Percentiles rank a stretch among this genome's conserved stretches.
phyloP scores from a whole-genome alignment of 2,329 filamentous ascomycete species.

The Penicillium vulpinum region DNA sequence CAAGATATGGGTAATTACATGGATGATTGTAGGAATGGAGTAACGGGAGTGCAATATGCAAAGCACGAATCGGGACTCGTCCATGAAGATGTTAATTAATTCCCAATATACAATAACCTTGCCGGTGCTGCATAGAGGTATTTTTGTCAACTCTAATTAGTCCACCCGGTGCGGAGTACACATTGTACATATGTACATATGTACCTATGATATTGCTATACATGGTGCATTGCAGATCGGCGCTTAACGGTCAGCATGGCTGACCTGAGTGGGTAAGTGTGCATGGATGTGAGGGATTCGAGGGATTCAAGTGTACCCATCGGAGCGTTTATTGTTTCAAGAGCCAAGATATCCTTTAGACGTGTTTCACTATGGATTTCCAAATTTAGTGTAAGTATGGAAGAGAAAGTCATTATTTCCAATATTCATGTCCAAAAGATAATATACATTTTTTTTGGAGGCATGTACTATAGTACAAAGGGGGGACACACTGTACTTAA shows the following conservation, averaged over 20 bases:
- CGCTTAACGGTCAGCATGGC: not conserved
- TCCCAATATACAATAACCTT: not conserved
- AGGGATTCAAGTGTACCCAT: not conserved
- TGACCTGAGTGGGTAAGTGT: not conserved
- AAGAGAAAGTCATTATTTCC: not conserved
- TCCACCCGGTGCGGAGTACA: not conserved
- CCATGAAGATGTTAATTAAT: not conserved
- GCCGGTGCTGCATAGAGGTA: no score
- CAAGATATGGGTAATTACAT: not conserved
- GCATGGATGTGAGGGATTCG: not conserved
- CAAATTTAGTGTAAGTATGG: not conserved
- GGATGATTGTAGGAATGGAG: no score
- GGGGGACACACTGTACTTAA: slow-evolving; percentile 3
- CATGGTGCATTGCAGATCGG: not conserved
- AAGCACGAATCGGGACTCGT: not conserved
- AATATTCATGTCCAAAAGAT: slow-evolving; percentile 5
- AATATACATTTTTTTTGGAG: slow-evolving; percentile 11
- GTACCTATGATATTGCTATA: not conserved
- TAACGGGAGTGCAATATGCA: not conserved
- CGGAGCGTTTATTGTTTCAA: not conserved
- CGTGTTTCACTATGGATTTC: not conserved
- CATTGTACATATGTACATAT: not conserved
- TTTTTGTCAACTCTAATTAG: not conserved
- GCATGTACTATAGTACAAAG: slow-evolving; percentile 14
- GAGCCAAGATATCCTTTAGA: no score